Evolutionary conservation across 139 green algal species (phyloP).

Genomic region (Chlamydomonas applanata): DNA sequence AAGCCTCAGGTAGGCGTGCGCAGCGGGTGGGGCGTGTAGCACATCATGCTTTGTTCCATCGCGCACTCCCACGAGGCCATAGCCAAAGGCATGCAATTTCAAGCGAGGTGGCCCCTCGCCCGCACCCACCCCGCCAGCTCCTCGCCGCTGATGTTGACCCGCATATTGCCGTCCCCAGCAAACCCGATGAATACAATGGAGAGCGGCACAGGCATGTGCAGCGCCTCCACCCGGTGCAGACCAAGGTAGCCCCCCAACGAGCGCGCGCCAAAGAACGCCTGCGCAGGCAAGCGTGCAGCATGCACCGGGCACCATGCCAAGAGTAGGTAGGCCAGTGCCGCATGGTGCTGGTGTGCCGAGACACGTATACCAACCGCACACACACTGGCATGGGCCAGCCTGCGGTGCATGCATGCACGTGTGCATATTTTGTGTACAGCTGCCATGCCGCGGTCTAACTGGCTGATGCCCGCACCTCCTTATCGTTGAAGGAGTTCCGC

Average conservation of each 20-base stretch:
- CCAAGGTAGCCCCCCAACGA: slow-evolving; percentile 59
- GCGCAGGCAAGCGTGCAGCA: neutral
- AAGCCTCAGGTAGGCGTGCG: too few relatives aligned
- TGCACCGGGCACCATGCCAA: too few relatives aligned
- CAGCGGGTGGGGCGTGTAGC: too few relatives aligned
- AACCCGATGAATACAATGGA: slow-evolving; percentile 76
- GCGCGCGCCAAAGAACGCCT: slow-evolving; percentile 33
- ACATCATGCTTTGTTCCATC: too few relatives aligned
- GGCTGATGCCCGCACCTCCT: neutral
- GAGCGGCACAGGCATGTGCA: slow-evolving; percentile 68
- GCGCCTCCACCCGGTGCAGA: slow-evolving; percentile 42
- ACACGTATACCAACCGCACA: too few relatives aligned
- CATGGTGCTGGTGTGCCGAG: too few relatives aligned
- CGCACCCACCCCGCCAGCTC: slow-evolving; percentile 1
- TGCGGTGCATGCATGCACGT: too few relatives aligned
- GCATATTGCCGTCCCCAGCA: slow-evolving; percentile 35
- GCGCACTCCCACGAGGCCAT: too few relatives aligned
- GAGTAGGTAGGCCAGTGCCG: too few relatives aligned
- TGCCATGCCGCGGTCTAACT: neutral
- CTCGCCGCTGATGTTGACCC: slow-evolving; percentile 15
- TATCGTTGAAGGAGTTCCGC: slow-evolving; percentile 18
- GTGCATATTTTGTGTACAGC: too few relatives aligned
- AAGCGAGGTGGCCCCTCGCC: neutral
- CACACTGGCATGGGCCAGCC: too few relatives aligned
- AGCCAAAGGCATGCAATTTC: too few relatives aligned